Evolutionary conservation across 257 asterid genomes (phyloP), one percentile per base, ranked within the genome.

Genomic region (Solanum sejunctum): DNA sequence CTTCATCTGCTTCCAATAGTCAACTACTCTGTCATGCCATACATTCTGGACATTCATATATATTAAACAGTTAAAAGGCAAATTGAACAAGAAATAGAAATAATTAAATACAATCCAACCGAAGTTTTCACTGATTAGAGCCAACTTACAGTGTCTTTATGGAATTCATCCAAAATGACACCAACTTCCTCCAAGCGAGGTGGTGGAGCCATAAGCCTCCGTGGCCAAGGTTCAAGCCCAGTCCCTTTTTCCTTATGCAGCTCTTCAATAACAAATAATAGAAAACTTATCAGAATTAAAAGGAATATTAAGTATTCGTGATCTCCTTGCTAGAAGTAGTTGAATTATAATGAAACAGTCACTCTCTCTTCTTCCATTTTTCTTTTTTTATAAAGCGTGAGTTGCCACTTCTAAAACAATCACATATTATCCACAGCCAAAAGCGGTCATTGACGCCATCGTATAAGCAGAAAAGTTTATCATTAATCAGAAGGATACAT

Each of bases 181-280:
- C 93, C 96, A 51, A 93, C 87, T 89, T 96, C 99, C 85, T 54
- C 91, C 85, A 94, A 83, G 72, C 98, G 98, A 12, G 97, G 97
- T 17, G 99, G 94, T 8, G 94, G 84, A 58, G 95, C 89, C 60
- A 85, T 88, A 86, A 96, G 98, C 93, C 99, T 90, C 55, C 21
- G 90, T 54, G 99, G 99, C 99, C 98, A 96, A 84, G 98, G 96
- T 88, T 89, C 89, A 71, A 96, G 88, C 88, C 95, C 97, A 52
- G 92, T 92, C 72, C 97, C 96, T 88, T 88, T 95, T 52, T 85
- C 96, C 89, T 66, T 89, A 80, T 96, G 97, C 94, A 92, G 90
- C 91, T 91, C 98, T 96, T 89, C 83, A 82, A 72, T 80, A 84
- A 20, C 86, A 83, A 51, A 60, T 78, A 28, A 78, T 28, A 78